Conservation (phyloP, 139 green algal species). For the Limnomonas spitsbergensis region DNA sequence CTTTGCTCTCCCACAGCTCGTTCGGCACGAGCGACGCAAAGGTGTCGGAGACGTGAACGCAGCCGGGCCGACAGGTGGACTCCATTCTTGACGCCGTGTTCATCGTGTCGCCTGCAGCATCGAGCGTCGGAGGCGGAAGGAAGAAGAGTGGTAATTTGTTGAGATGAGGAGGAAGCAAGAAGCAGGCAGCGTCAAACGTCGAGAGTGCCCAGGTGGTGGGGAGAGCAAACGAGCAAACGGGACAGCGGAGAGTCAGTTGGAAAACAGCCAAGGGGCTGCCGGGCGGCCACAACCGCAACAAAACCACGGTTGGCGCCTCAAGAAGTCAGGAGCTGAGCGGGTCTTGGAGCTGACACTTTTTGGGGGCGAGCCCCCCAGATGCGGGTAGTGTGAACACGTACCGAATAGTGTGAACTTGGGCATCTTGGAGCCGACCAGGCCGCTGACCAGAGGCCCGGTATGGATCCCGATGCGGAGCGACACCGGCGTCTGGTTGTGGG, state of each 20-base stretch:
- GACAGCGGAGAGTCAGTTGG: not conserved
- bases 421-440: constrained; percentile 48
- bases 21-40: constrained; percentile 31
- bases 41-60: constrained; percentile 42
- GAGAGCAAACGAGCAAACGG: not conserved
- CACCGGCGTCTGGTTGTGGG: constrained; percentile 39
- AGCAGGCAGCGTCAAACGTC: not conserved
- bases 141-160: not conserved
- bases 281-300: not conserved
- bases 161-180: not conserved
- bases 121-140: not conserved
- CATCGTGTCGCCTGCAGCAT: constrained; percentile 11
- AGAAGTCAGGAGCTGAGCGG: not conserved
- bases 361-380: too few relatives aligned
- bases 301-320: not conserved
- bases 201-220: not conserved
- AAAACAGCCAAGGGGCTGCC: not conserved
- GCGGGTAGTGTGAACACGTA: constrained; percentile 3
- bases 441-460: constrained; percentile 30
- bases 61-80: constrained; percentile 23
- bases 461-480: constrained; percentile 47
- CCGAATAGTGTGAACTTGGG: constrained; percentile 52
- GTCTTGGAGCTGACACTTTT: not conserved
- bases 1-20: constrained; percentile 38
- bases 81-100: constrained; percentile 12